Conservation (phyloP, 352 stramenopile species). For the Pythium apleroticum region DNA sequence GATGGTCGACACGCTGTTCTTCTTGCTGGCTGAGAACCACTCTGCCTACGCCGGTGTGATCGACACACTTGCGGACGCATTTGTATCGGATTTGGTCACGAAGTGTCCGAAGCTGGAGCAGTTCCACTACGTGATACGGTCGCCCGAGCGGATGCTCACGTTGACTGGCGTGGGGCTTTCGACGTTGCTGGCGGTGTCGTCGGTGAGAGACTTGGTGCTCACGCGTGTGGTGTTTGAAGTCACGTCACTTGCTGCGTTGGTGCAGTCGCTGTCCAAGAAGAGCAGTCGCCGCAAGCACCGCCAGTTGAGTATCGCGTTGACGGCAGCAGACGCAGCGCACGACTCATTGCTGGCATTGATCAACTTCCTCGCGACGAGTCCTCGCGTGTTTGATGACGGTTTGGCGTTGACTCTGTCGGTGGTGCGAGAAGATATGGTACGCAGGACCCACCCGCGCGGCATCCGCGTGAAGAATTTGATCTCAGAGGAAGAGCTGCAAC, state of each 20-base stretch:
- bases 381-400: background rate
- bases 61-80: conserved; percentile 8
- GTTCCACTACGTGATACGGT: conserved; percentile 16
- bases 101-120: conserved; percentile 18
- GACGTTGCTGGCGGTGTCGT: conserved; percentile 1
- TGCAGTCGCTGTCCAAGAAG: background rate
- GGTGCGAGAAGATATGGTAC: conserved; percentile 16
- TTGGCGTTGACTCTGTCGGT: background rate
- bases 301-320: background rate
- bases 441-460: conserved; percentile 11
- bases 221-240: conserved; percentile 13
- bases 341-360: conserved; percentile 6
- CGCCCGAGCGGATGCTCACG: conserved; percentile 9
- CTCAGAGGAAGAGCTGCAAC: conserved; percentile 2
- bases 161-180: conserved; percentile 4
- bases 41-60: conserved; percentile 7
- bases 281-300: background rate
- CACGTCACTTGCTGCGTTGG: background rate
- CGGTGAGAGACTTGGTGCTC: conserved; percentile 2
- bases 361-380: background rate
- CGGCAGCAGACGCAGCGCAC: conserved; percentile 12
- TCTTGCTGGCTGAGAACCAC: conserved; percentile 14
- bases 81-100: conserved; percentile 4
- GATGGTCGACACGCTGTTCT: conserved; percentile 13
- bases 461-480: conserved; percentile 11